Evolutionary conservation across 257 asterid species (phyloP).

Genomic region (Penstemon eatonii): DNA sequence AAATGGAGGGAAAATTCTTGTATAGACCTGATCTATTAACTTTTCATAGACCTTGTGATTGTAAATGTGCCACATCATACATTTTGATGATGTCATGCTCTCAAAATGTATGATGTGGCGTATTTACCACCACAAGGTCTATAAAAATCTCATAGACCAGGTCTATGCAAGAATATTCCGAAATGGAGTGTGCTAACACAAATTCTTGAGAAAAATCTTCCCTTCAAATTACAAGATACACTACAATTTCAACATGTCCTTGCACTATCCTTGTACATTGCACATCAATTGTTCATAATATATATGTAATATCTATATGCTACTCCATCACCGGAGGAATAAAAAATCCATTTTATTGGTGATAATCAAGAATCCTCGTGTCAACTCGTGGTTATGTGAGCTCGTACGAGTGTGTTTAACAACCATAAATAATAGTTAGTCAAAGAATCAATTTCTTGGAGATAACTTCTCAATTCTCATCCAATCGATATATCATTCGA

Average conservation of each 20-base stretch:
- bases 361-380: not conserved
- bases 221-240: slow-evolving; percentile 1
- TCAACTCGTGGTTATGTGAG: slow-evolving; percentile 9
- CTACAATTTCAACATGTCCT: slow-evolving; percentile 13
- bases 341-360: slow-evolving; percentile 16
- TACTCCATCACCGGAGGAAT: slow-evolving; percentile 26
- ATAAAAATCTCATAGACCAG: too few relatives aligned
- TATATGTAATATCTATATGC: slow-evolving; percentile 17
- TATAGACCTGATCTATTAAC: too few relatives aligned
- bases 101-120: too few relatives aligned
- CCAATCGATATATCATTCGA: not conserved
- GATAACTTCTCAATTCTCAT: not conserved
- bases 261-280: slow-evolving; percentile 11
- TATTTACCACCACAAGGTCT: too few relatives aligned
- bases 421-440: slow-evolving; percentile 5
- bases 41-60: too few relatives aligned
- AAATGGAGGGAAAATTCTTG: too few relatives aligned
- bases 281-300: slow-evolving; percentile 4
- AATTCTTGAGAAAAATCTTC: not conserved
- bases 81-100: too few relatives aligned
- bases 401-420: slow-evolving; percentile 9
- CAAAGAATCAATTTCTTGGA: slow-evolving; percentile 21
- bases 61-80: too few relatives aligned
- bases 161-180: not conserved
- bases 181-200: not conserved